Base-by-base conservation (phyloP, 371 early-diverging fungal genomes). In the Mucor saturninus region DNA sequence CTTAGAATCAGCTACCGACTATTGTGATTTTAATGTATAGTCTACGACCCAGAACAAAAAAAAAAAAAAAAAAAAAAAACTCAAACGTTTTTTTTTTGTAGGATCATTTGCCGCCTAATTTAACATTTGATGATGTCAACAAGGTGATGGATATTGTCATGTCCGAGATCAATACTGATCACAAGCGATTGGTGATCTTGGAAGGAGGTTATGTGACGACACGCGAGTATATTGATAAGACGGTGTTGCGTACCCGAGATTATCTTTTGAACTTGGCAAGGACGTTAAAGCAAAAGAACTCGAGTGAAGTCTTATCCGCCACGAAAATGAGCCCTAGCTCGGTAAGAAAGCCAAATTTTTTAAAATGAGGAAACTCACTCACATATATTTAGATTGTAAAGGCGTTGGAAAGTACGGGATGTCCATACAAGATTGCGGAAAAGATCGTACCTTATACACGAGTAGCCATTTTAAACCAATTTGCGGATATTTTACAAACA, bases 351-450 rank as follows among this genome's bases (percentile, higher is more conserved):
- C 21, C 21, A 21, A n/a, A n/a, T 50, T 30, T 30, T 3, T 30
- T n/a, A 14, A 14, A 15, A 46, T 46, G 8, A 8, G 8, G 26
- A 8, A 5, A n/a, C n/a, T n/a, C n/a, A n/a, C n/a, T n/a, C n/a
- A n/a, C n/a, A n/a, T n/a, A n/a, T n/a, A n/a, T n/a, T n/a, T n/a
- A 68, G 65, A 62, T 69, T 14, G 54, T 65, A 14, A 65, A 58
- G 26, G 55, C 65, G 2, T 48, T 69, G 45, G 70, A 69, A 26
- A 51, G 51, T 10, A 38, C 59, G 3, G 65, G 56, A 0, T 65
- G 65, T 40, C 52, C 62, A 11, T 48, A 54, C 38, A 31, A 43
- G 30, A 54, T 62, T 26, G 61, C 70, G 11, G 57, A 65, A 30
- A 55, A 54, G 9, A 46, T 69, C 4, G 5, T 56, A 2, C 70